Evolutionary conservation across 371 early-diverging fungal genomes (phyloP).

Genomic region (Umbelopsis sp.): DNA sequence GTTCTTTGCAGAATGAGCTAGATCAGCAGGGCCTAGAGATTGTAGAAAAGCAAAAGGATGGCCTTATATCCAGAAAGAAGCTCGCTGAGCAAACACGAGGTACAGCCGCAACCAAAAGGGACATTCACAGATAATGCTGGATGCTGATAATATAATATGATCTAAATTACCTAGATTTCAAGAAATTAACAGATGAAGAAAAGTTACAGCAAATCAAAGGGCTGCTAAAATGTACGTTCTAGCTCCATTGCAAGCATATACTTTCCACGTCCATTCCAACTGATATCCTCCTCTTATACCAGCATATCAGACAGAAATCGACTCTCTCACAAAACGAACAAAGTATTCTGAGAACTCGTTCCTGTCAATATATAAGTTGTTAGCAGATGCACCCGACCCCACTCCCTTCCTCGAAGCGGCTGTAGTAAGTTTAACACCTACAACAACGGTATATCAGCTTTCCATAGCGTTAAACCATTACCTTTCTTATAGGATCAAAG

Average conservation of each 20-base stretch:
- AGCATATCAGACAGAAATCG: constrained; percentile 92
- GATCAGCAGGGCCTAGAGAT: constrained; percentile 80
- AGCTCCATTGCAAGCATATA: too few species aligned
- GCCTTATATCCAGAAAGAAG: constrained; percentile 75
- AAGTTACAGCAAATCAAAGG: constrained; percentile 75
- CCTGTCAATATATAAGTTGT: constrained; percentile 75
- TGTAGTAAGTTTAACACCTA: constrained; percentile 28
- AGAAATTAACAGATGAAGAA: constrained; percentile 76
- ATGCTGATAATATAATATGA: background rate
- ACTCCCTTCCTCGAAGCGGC: constrained; percentile 66
- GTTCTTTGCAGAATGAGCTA: constrained; percentile 69
- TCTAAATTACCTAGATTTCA: constrained; percentile 62
- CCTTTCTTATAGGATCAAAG: constrained; percentile 59
- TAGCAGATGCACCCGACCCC: constrained; percentile 90
- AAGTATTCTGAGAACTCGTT: constrained; percentile 87
- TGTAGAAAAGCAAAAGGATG: constrained; percentile 85
- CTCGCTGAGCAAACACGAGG: constrained; percentile 91
- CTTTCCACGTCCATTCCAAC: too few species aligned
- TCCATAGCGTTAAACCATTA: background rate
- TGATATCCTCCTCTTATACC: background rate
- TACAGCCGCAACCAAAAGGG: constrained; percentile 27
- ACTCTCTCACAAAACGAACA: constrained; percentile 81
- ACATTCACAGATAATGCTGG: constrained; percentile 16
- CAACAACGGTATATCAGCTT: background rate
- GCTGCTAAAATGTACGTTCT: constrained; percentile 65